Evolutionary conservation across 208 protist species (phyloP).

Genomic region (Leishmania lainsoni): DNA sequence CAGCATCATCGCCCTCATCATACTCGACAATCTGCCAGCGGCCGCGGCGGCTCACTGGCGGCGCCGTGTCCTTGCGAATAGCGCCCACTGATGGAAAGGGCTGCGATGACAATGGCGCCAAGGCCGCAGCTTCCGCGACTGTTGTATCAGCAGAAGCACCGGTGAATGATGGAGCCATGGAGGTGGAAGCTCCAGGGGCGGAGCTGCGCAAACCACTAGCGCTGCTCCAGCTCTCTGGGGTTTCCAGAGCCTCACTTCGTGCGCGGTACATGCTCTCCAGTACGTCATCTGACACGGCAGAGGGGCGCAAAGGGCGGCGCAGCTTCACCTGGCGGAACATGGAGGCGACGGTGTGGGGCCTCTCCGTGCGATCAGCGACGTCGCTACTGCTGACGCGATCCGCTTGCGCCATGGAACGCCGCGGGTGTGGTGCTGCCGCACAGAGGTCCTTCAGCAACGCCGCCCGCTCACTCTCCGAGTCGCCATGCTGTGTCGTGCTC

Average conservation of each 20-base stretch:
- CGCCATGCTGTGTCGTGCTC: neutral
- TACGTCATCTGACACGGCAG: slow-evolving; percentile 18
- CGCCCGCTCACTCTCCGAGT: slow-evolving; percentile 33
- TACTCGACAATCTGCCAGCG: slow-evolving; percentile 87
- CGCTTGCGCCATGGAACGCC: neutral
- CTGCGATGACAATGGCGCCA: neutral
- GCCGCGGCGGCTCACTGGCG: slow-evolving; percentile 33
- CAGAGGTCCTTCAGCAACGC: slow-evolving; percentile 22
- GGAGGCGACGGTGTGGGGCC: slow-evolving; percentile 7
- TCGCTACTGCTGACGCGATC: neutral
- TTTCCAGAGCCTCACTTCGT: neutral
- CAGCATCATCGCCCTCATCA: slow-evolving; percentile 47
- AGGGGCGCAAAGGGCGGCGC: slow-evolving; percentile 35
- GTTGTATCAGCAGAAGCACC: neutral
- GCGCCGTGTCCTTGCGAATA: slow-evolving; percentile 23
- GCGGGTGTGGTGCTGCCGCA: neutral
- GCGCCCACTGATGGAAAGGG: neutral
- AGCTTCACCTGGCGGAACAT: slow-evolving; percentile 36
- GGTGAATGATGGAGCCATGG: neutral
- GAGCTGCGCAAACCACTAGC: neutral
- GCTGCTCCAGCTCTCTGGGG: neutral
- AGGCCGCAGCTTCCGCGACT: neutral
- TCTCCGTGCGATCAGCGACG: neutral
- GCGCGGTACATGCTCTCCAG: slow-evolving; percentile 19
- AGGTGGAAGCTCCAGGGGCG: neutral